Evolutionary conservation across 345 rosid species (phyloP), one percentile per base, ranked within the genome.

Genomic region (Kandelia obovata): DNA sequence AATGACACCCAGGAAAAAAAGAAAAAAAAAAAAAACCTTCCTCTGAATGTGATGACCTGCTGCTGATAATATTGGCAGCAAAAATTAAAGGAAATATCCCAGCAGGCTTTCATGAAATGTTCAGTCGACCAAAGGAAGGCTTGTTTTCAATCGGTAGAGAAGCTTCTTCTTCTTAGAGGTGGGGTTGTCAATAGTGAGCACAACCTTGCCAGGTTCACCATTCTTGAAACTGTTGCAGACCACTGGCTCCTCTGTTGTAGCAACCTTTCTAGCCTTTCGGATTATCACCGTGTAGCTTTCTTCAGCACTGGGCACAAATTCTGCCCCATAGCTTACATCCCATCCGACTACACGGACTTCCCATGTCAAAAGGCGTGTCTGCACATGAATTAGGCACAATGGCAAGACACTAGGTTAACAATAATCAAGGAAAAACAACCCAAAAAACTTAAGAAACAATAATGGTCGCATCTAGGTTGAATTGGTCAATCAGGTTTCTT

Each of bases 301-400:
- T 52, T 77, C 69, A 15, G 55, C 57, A 51, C 13, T 68, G 1
- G 80, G 76, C 23, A 77, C 80, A 52, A 77, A 77, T 35, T 77
- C 76, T 27, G 80, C 80, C 1, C 76, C 66, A 20, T 77, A 77
- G n/a, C 53, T 68, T 66, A 77, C 80, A 15, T 72, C 80, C 80
- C 80, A 77, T 25, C 80, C 80, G 28, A 68, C 69, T 8, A 77
- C 80, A 71, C 80, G 58, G 19, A 77, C 52, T 59, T 77, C 80
- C 80, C 80, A 77, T 2, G 47, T 52, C 16, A 71, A 25, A 17
- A 34, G n/a, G 2, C 80, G 67, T 37, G 59, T 56, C 80, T 77
- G 76, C 76, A 61, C 6, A 55, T 16, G 31, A 31, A 32, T 39
- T 31, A 23, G 17, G 26, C 28, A n/a, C 34, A 19, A 5, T 8